Base-by-base conservation (phyloP, 106 monocot genomes). In the Allium sativum region DNA sequence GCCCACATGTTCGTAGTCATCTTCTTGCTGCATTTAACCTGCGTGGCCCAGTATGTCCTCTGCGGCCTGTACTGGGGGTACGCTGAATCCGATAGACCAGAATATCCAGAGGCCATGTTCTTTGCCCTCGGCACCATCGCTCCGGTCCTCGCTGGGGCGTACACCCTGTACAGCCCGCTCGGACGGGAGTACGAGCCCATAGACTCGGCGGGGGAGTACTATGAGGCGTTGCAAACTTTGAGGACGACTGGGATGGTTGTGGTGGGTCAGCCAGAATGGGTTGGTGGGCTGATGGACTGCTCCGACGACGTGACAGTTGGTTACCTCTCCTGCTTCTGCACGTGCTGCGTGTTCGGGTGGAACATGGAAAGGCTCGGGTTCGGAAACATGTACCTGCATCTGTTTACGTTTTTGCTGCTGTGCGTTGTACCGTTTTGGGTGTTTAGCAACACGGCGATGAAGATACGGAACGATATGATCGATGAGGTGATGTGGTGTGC, bases 1-100 rank as follows among this genome's bases (percentile, higher is more conserved):
- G 41, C 45, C 7, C 85, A 85, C 59, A 85, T 85, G 81, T 69
- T 81, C 77, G 68, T 81, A 8, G 85, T 85, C 4, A 71, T 81
- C 62, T 4, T 72, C 52, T 74, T 85, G 42, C 78, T 85, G 48
- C 77, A 85, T 53, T 13, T 85, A 12, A 81, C 77, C 22, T 85
- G 77, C 42, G 48, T 81, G 21, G 81, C 81, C 47, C 85, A 85
- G 62, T 85, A 85, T 50, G 78, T 68, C 12, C 64, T 81, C 10
- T 85, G 85, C 19, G 69, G 69, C 3, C 74, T 85, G 15, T 78
- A 85, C 51, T 74, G 68, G 74, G 78, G 72, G 5, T 81, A 72
- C 44, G 40, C 61, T 12, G 67, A 71, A 21, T 56, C 68, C 10
- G 2, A 40, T 0, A 65, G 82, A 4, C 68, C 82, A 0, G 82